phyloP scores from a whole-genome alignment of 371 early-diverging fungal genomes.

The Syncephalastrum monosporum region DNA sequence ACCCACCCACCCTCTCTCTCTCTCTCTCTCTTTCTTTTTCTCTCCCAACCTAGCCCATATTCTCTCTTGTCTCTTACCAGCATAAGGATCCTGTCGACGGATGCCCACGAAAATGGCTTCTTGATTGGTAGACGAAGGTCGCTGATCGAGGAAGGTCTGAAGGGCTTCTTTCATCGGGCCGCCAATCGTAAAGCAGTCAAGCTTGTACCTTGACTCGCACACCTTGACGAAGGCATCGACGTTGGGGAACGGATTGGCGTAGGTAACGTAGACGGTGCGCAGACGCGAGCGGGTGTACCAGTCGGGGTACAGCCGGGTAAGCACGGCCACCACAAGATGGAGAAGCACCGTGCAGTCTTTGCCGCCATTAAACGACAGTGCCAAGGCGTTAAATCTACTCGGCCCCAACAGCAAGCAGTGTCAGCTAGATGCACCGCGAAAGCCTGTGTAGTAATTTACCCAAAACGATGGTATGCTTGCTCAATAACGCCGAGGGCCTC shows the following conservation, averaged over 20 bases:
- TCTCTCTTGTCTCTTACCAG: constrained; percentile 43
- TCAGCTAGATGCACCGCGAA: not conserved
- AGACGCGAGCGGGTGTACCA: constrained; percentile 11
- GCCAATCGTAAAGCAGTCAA: constrained; percentile 64
- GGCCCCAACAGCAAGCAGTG: not conserved
- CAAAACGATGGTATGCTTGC: constrained; percentile 59
- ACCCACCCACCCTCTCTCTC: not conserved
- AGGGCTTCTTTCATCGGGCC: constrained; percentile 85
- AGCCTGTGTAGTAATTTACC: constrained; percentile 42
- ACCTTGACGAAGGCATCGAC: constrained; percentile 85
- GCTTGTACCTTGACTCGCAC: constrained; percentile 59
- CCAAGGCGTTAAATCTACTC: constrained; percentile 50
- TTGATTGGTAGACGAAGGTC: constrained; percentile 44
- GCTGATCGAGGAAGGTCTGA: constrained; percentile 57
- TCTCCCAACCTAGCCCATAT: not conserved
- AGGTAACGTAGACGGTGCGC: constrained; percentile 71
- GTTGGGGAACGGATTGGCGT: constrained; percentile 80
- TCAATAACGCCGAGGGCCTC: constrained; percentile 66
- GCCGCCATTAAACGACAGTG: constrained; percentile 94
- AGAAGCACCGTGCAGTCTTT: constrained; percentile 96
- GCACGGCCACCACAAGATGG: constrained; percentile 69
- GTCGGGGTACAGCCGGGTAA: constrained; percentile 27
- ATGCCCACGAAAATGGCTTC: constrained; percentile 91
- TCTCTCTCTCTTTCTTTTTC: not conserved
- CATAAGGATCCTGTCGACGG: constrained; percentile 89